phyloP scores from a whole-genome alignment of 768 basidiomycete species.

The Tulasnella sp. region DNA sequence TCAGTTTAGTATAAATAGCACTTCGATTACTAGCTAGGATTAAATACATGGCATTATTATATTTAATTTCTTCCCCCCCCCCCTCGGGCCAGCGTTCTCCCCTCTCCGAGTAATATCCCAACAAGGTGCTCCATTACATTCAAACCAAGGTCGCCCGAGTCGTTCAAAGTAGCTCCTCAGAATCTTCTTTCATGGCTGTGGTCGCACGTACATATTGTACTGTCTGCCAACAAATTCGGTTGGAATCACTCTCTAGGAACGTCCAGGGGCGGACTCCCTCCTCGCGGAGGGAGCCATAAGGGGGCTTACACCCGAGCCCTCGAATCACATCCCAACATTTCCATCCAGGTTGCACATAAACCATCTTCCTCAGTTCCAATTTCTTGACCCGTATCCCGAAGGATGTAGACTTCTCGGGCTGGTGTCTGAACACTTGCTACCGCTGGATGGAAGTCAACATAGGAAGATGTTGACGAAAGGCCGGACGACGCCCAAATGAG shows the following conservation, averaged over 20 bases:
- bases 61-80: too few relatives aligned
- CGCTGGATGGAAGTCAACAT: conserved; percentile 52
- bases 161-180: background rate
- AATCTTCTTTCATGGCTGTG: background rate
- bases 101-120: too few relatives aligned
- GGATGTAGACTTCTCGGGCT: conserved; percentile 59
- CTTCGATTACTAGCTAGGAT: too few relatives aligned
- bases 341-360: conserved; percentile 57
- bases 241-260: too few relatives aligned
- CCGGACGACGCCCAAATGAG: background rate
- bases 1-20: too few relatives aligned
- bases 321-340: conserved; percentile 50
- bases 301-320: conserved; percentile 17
- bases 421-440: conserved; percentile 69
- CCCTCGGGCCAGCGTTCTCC: too few relatives aligned
- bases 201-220: conserved; percentile 3
- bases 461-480: background rate
- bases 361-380: conserved; percentile 75
- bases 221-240: background rate
- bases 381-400: conserved; percentile 73
- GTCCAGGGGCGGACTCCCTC: background rate
- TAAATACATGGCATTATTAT: too few relatives aligned
- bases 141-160: too few relatives aligned
- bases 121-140: too few relatives aligned
- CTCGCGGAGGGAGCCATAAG: conserved; percentile 21